A percentile compares a stretch with the other conserved stretches of the same genome.
Conservation (phyloP, 306 rosid species). For the Quercus variabilis region DNA sequence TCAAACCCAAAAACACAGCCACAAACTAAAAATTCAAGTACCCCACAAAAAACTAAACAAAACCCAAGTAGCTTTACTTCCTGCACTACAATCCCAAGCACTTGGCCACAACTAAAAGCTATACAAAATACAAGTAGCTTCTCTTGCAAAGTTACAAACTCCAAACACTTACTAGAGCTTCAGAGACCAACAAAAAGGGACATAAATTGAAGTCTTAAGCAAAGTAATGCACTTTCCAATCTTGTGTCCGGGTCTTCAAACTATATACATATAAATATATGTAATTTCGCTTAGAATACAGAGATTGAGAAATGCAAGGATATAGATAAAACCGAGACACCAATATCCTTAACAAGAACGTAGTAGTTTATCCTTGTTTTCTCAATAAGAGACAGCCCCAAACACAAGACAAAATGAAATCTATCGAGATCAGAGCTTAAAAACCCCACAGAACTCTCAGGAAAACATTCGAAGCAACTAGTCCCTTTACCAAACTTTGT, state of each 20-base stretch:
- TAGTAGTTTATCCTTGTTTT: conserved; percentile 29
- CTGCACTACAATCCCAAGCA: background rate
- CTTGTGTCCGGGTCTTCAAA: conserved; percentile 7
- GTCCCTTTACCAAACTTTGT: background rate
- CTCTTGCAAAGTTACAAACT: background rate
- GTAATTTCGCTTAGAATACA: background rate
- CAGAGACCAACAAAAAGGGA: conserved; percentile 6
- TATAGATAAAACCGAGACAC: conserved; percentile 15
- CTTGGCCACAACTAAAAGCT: conserved; percentile 1
- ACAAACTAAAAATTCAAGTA: background rate
- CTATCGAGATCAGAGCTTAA: conserved; percentile 57
- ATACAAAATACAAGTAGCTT: conserved; percentile 4
- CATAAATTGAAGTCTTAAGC: background rate
- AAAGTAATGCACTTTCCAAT: conserved; percentile 5
- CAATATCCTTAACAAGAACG: conserved; percentile 24
- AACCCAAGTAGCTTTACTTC: conserved; percentile 9
- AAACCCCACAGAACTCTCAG: conserved; percentile 40
- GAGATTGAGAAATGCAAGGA: conserved; percentile 6
- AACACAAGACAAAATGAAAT: conserved; percentile 45
- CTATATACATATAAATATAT: background rate
- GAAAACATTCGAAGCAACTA: conserved; percentile 4
- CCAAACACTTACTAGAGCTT: conserved; percentile 3
- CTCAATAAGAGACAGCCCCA: conserved; percentile 32
- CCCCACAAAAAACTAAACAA: background rate
- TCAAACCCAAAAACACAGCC: conserved; percentile 8